These are phyloP conservation scores for Colletotrichum phormii DNA, from an alignment of 2,329 filamentous ascomycete genomes.

Conservation along the genomic window DNA sequence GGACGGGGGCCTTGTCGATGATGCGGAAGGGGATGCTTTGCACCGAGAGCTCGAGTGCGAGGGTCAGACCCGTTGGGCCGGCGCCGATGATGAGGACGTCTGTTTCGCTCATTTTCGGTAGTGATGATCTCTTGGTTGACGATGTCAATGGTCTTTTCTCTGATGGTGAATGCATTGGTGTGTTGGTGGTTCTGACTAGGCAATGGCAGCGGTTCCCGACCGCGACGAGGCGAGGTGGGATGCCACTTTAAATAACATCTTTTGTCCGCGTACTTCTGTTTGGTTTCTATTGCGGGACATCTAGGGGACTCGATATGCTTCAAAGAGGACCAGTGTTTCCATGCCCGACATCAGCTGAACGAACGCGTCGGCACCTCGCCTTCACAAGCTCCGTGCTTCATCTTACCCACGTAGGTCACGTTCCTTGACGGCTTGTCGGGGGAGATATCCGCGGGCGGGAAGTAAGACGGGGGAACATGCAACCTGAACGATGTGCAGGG, in stretches of 20 bases:
- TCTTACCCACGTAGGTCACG: background rate
- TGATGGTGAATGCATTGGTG: background rate
- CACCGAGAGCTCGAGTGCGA: constrained; percentile 46
- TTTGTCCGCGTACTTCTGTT: background rate
- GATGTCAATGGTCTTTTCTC: constrained; percentile 1
- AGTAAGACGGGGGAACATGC: background rate
- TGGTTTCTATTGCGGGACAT: background rate
- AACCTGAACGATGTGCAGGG: background rate
- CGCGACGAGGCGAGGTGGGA: background rate
- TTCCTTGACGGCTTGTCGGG: background rate
- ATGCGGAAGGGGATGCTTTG: constrained; percentile 51
- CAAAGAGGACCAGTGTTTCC: constrained; percentile 20
- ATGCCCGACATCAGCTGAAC: constrained; percentile 32
- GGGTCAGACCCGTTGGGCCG: constrained; percentile 50
- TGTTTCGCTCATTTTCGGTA: constrained; percentile 5
- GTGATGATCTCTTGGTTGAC: background rate
- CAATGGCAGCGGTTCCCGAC: background rate
- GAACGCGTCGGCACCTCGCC: constrained; percentile 16
- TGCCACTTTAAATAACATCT: constrained; percentile 15
- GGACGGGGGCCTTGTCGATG: constrained; percentile 47
- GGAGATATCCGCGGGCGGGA: background rate
- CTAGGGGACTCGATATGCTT: constrained; percentile 16
- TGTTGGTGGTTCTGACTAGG: background rate
- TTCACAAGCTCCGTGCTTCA: constrained; percentile 19
- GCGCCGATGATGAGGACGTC: constrained; percentile 50